Evolutionary conservation across 2,329 filamentous ascomycete species (phyloP), one percentile per base, ranked within the genome.

Genomic region (Zymoseptoria tritici): DNA sequence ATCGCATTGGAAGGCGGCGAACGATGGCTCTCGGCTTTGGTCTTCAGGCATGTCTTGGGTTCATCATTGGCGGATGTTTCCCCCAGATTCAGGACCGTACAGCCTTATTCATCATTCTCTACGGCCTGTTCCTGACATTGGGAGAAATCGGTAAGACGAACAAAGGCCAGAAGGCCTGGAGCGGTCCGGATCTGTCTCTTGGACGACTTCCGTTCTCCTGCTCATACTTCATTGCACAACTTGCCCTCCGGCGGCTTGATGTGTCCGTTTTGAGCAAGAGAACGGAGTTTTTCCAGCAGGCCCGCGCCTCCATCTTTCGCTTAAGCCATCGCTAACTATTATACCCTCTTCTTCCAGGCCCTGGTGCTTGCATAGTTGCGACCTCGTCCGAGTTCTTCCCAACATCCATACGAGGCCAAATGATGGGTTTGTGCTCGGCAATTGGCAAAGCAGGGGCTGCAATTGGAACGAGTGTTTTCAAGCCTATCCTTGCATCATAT

Each of bases 361-460:
- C n/a, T n/a, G 21, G 21, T 22, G 21, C 21, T 22, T 22, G 21
- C 21, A 22, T 22, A 2, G 91, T 91, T 2, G 80, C 96, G 0
- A 75, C 93, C 42, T 90, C 91, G 0, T 88, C 89, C 49, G 96
- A 96, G 78, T 91, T 88, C 3, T 91, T 87, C 67, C 90, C 91
- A 0, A 96, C 91, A 4, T 87, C 89, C n/a, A 87, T 96, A 16
- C 62, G 91, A 49, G 91, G 91, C 2, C 85, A 89, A 70, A 85
- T 84, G 73, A 85, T 85, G 69, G 82, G 87, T 3, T 80, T 89
- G 42, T 87, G 87, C 0, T 87, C 88, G 0, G 87, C 87, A 0
- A 69, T 85, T 4, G 87, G 87, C 61, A 91, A 90, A 74, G 81
- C 90, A 24, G 69, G 68, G 24, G 91, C 91, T 3, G 96, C 96